These are phyloP conservation scores for Rhododendron ferrugineum DNA, from an alignment of 148 eudicot species.

Conservation along the genomic window DNA sequence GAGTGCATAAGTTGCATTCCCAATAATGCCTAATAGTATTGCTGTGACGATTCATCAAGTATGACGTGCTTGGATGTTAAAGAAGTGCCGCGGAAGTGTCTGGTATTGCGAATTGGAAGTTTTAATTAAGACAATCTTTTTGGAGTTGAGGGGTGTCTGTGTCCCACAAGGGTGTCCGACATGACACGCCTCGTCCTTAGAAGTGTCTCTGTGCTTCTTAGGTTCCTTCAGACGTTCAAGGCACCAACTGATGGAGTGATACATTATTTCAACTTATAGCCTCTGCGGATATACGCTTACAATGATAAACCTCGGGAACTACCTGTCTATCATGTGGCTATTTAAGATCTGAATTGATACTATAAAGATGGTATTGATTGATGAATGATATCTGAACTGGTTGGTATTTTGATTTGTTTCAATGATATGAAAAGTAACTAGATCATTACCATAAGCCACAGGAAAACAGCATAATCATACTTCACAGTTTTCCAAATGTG, in stretches of 20 bases:
- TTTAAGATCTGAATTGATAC: neutral
- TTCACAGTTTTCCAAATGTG: neutral
- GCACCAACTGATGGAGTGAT: neutral
- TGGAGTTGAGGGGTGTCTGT: neutral
- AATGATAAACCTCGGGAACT: neutral
- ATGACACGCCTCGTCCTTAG: neutral
- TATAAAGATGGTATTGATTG: neutral
- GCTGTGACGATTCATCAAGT: neutral
- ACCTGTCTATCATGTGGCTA: neutral
- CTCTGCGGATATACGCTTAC: neutral
- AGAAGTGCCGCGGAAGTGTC: neutral
- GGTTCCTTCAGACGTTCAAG: neutral
- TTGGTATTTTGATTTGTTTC: neutral
- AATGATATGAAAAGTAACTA: neutral
- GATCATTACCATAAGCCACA: neutral
- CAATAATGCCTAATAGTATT: neutral
- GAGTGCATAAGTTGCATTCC: neutral
- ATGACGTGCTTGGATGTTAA: neutral
- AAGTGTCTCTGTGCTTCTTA: neutral
- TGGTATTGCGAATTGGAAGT: neutral
- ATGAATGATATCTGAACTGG: neutral
- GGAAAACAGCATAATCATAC: neutral
- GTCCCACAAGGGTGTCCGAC: neutral
- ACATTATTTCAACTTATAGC: neutral
- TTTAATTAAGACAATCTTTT: neutral